A percentile compares a stretch with the other conserved stretches of the same genome.
These are phyloP conservation scores for Diplodia scrobiculata DNA, from an alignment of 2,329 filamentous ascomycete genomes.

Conservation along the genomic window DNA sequence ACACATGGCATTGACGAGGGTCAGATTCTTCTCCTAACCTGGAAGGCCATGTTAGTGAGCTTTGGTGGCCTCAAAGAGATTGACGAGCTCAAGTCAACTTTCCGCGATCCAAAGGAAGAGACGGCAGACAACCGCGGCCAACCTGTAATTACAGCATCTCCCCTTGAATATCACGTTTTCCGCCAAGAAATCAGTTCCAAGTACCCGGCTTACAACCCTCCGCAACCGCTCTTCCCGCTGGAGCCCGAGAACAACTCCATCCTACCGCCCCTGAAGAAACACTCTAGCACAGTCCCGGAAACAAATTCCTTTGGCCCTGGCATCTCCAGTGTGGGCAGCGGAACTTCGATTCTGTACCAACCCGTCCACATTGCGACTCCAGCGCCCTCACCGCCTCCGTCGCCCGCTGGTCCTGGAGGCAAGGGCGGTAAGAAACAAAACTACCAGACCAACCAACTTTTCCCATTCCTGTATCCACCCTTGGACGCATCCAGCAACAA, in stretches of 20 bases:
- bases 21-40: conserved; percentile 77
- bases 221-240: conserved; percentile 76
- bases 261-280: conserved; percentile 78
- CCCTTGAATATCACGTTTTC: conserved; percentile 93
- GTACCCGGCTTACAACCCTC: conserved; percentile 93
- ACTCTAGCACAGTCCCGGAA: conserved; percentile 59
- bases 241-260: conserved; percentile 91
- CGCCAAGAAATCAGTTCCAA: conserved; percentile 96
- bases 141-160: conserved; percentile 86
- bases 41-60: conserved; percentile 85
- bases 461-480: conserved; percentile 95
- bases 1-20: background rate
- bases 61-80: conserved; percentile 80
- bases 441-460: conserved; percentile 98
- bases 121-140: conserved; percentile 64
- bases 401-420: conserved; percentile 76
- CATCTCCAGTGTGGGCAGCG: conserved; percentile 51
- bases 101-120: conserved; percentile 60
- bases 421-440: conserved; percentile 99
- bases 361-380: conserved; percentile 98
- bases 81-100: conserved; percentile 70
- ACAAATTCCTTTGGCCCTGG: conserved; percentile 56
- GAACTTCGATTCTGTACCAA: conserved; percentile 81
- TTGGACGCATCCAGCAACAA: conserved; percentile 86
- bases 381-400: conserved; percentile 91